Evolutionary conservation across 163 green algal genomes (phyloP).

Genomic region (Scenedesmus sp.): DNA sequence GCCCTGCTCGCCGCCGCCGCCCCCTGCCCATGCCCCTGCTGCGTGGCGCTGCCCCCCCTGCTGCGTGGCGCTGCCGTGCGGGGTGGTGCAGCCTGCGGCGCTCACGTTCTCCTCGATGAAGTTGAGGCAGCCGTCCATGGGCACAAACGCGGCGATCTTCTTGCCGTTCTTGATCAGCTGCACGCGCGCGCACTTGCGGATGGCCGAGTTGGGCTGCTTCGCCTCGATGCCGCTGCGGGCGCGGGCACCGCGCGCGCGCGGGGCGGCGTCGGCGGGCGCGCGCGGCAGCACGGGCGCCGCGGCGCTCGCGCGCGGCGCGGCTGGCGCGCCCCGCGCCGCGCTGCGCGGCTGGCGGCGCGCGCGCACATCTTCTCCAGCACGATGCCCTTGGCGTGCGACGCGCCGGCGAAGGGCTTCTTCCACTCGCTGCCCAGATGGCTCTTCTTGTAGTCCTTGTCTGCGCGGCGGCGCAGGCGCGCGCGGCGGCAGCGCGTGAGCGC

Average conservation of each 20-base stretch:
- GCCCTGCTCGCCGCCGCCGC: not conserved
- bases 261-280: no score
- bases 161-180: constrained; percentile 99
- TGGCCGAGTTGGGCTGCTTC: constrained; percentile 99
- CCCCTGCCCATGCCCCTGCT: not conserved
- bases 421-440: constrained; percentile 97
- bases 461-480: no score
- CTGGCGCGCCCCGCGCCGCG: no score
- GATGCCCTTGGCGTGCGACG: constrained; percentile 99
- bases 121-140: constrained; percentile 99
- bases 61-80: not conserved
- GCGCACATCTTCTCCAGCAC: constrained; percentile 99
- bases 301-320: not conserved
- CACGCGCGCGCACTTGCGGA: constrained; percentile 99
- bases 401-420: constrained; percentile 99
- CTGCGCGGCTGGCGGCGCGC: not conserved
- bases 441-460: constrained; percentile 99
- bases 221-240: constrained; percentile 98
- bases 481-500: no score
- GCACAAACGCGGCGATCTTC: constrained; percentile 99
- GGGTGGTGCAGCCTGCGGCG: not conserved
- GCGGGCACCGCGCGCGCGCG: not conserved
- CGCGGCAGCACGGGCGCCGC: not conserved
- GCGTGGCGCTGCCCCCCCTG: not conserved
- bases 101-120: constrained; percentile 99